phyloP scores from a whole-genome alignment of 495 filamentous ascomycete species.

The Aspergillus sclerotiicarbonarius region DNA sequence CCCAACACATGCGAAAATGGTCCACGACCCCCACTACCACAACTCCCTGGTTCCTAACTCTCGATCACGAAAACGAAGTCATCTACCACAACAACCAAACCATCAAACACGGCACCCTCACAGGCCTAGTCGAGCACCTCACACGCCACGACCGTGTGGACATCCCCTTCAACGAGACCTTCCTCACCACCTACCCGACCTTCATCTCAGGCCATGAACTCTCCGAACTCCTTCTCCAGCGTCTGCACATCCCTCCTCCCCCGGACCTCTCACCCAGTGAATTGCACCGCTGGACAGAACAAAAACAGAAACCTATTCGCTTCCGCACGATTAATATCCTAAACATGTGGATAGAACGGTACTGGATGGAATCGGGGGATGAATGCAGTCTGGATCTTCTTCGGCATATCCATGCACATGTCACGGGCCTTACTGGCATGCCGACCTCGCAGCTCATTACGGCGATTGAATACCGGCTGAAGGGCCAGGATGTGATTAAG shows the following conservation, averaged over 20 bases:
- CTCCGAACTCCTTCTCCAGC: constrained; percentile 76
- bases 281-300: constrained; percentile 70
- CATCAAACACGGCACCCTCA: constrained; percentile 39
- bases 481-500: constrained; percentile 74
- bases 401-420: constrained; percentile 72
- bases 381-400: constrained; percentile 72
- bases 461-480: constrained; percentile 73
- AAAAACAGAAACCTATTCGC: constrained; percentile 81
- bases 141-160: constrained; percentile 90
- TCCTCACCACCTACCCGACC: constrained; percentile 85
- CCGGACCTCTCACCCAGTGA: constrained; percentile 61
- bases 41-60: constrained; percentile 60
- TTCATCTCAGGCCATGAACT: constrained; percentile 81
- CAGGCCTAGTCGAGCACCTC: constrained; percentile 84
- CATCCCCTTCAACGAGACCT: constrained; percentile 84
- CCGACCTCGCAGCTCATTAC: constrained; percentile 74
- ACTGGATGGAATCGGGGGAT: constrained; percentile 84
- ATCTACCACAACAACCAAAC: constrained; percentile 55
- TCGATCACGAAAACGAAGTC: constrained; percentile 79
- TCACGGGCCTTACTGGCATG: constrained; percentile 77
- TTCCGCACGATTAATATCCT: constrained; percentile 88
- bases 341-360: constrained; percentile 90
- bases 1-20: neutral
- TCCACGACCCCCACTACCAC: neutral
- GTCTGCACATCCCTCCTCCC: constrained; percentile 80